Evolutionary conservation across 2,329 filamentous ascomycete genomes (phyloP), one percentile per base, ranked within the genome.

Genomic region (Neonectria faginata): DNA sequence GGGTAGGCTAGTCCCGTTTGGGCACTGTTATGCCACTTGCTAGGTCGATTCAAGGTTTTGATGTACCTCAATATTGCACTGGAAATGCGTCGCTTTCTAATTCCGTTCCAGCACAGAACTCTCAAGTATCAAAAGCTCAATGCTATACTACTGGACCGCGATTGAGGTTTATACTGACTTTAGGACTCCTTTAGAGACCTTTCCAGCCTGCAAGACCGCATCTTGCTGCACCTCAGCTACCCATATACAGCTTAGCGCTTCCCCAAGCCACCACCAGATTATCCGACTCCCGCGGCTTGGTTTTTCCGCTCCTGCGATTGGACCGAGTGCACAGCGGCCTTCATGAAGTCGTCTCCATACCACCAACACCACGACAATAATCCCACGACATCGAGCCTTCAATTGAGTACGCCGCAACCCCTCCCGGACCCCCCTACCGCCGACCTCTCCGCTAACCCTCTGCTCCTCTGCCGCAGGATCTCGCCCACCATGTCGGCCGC

Each of bases 401-500:
- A 81, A 82, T 80, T 79, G 75, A 79, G 76, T 78, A 74, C 42
- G 68, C 44, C 61, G 29, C 33, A n/a, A 27, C 2, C n/a, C 1
- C 52, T 58, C 42, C n/a, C 39, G 20, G 12, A 25, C 2, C 58
- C 27, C 29, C 33, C 55, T 2, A 20, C 12, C 10, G 2, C 42
- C 20, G 22, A 20, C 11, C n/a, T 22, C 9, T 11, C n/a, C 31
- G 60, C 36, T 53, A n/a, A 66, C 51, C 16, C 2, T 41, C 22
- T 52, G 14, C 47, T 44, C 18, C 18, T 31, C 9, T 14, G 33
- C n/a, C 39, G 25, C 25, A 11, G 20, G n/a, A 29, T 9, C 66
- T 60, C 65, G 62, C 59, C 67, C 77, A 77, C 22, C 68, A 94
- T 94, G 91, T 86, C 88, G 68, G 75, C 81, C 74, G 73, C 85